phyloP scores from a whole-genome alignment of 352 stramenopile species.

The Globisporangium nagaii region DNA sequence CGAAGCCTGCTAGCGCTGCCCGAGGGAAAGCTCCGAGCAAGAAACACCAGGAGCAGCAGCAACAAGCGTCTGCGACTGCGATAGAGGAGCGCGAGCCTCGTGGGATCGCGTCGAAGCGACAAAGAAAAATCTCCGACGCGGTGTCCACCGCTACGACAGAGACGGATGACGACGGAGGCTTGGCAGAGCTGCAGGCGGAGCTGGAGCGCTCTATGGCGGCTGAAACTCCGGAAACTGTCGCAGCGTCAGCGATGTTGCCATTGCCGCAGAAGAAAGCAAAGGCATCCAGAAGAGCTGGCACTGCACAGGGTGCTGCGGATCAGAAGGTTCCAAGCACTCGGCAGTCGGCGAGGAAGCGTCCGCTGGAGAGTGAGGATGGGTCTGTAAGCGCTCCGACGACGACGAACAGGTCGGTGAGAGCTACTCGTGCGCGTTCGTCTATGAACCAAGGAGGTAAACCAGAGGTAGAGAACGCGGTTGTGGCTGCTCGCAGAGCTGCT shows the following conservation, averaged over 20 bases:
- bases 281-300: neutral
- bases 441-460: neutral
- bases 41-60: no score
- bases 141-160: slow-evolving; percentile 16
- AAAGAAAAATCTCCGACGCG: slow-evolving; percentile 5
- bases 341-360: neutral
- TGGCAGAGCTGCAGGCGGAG: slow-evolving; percentile 29
- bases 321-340: neutral
- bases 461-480: neutral
- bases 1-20: slow-evolving; percentile 7
- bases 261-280: neutral
- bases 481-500: neutral
- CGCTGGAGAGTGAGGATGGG: neutral
- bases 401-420: neutral
- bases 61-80: neutral
- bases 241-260: neutral
- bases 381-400: no score
- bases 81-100: neutral
- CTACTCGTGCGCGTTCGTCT: neutral
- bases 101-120: neutral
- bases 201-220: slow-evolving; percentile 2
- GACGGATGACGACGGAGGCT: slow-evolving; percentile 15
- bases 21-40: neutral
- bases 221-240: neutral
- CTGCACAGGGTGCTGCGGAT: neutral